These are phyloP conservation scores for Pleurotus citrinopileatus DNA, from an alignment of 768 basidiomycete genomes.

Conservation along the genomic window DNA sequence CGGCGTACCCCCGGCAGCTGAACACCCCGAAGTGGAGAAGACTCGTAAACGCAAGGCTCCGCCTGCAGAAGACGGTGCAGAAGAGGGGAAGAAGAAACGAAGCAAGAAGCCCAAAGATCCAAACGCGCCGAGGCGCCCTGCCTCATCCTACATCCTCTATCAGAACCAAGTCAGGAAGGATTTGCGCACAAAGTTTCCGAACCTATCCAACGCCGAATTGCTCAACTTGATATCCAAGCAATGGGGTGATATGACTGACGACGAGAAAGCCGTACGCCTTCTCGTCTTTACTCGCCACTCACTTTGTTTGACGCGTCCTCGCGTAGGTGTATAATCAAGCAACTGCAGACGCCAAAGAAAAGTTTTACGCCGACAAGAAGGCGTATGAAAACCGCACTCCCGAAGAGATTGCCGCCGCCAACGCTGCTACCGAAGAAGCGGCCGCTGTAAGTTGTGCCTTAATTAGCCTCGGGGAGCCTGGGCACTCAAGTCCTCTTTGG, in stretches of 20 bases:
- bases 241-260: conserved; percentile 68
- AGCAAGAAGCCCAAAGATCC: conserved; percentile 79
- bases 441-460: conserved; percentile 16
- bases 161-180: conserved; percentile 86
- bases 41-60: conserved; percentile 53
- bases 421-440: conserved; percentile 25
- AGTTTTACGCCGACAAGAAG: conserved; percentile 61
- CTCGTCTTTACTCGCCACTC: conserved; percentile 4
- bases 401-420: conserved; percentile 44
- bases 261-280: conserved; percentile 70
- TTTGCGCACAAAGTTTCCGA: conserved; percentile 63
- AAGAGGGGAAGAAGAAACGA: conserved; percentile 52
- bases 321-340: conserved; percentile 51
- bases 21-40: conserved; percentile 1
- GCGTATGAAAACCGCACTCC: conserved; percentile 59
- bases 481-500: background rate
- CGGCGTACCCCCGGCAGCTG: conserved; percentile 13
- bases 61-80: conserved; percentile 34
- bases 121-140: conserved; percentile 91
- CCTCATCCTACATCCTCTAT: conserved; percentile 91
- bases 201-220: conserved; percentile 68
- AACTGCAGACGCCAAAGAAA: conserved; percentile 57
- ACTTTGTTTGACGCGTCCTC: conserved; percentile 13
- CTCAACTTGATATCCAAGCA: conserved; percentile 66
- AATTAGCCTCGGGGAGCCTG: background rate